Percentiles rank a stretch among this genome's conserved stretches.
Conservation (phyloP, 108 stramenopile species). For the Aurantiochytrium sp. region DNA sequence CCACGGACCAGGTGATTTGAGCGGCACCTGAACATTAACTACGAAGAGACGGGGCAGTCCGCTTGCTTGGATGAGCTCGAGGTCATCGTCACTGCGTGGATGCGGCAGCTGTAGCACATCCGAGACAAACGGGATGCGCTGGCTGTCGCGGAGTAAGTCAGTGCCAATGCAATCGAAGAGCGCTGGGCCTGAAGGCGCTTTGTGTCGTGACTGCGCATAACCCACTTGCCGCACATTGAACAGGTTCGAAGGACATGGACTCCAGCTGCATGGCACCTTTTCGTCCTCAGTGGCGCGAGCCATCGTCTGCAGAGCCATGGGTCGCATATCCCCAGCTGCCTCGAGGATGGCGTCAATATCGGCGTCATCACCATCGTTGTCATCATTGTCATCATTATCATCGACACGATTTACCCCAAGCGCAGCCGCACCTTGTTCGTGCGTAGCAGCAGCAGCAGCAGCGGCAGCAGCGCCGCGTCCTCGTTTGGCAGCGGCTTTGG, state of each 20-base stretch:
- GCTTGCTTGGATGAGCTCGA: neutral
- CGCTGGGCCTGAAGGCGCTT: neutral
- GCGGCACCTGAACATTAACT: neutral
- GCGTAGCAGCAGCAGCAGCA: too few species aligned
- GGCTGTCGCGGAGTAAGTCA: neutral
- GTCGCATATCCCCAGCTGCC: neutral
- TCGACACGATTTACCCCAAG: too few species aligned
- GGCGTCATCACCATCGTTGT: too few species aligned
- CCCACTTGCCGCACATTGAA: neutral
- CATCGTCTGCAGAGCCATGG: neutral
- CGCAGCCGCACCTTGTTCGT: too few species aligned
- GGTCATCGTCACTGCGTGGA: neutral
- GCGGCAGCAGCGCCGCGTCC: too few species aligned
- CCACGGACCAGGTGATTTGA: neutral
- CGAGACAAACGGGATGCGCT: neutral
- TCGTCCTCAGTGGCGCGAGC: neutral
- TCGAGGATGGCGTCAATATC: neutral
- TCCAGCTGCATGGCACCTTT: neutral
- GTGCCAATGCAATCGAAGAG: neutral
- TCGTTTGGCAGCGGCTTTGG: too few species aligned
- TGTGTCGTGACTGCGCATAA: neutral
- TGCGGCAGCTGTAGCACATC: neutral
- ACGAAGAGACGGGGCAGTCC: neutral
- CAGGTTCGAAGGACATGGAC: neutral
- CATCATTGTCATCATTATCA: too few species aligned